Conservation (phyloP, 2,329 filamentous ascomycete genomes). For the Ceratocystis smalleyi region DNA sequence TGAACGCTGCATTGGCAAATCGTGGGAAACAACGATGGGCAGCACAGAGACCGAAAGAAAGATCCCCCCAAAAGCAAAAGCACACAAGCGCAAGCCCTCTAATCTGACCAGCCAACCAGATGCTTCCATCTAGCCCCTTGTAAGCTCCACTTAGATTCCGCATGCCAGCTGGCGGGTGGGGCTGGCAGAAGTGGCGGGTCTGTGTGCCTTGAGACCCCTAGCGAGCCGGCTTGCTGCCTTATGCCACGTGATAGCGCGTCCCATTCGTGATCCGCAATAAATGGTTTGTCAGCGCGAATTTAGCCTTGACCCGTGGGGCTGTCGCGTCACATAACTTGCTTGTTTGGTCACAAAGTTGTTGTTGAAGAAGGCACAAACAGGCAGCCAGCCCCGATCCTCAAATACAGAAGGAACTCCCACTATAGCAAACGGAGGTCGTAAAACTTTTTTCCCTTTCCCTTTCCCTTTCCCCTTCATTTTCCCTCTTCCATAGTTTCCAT, state of each 20-base stretch:
- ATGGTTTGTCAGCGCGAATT: neutral
- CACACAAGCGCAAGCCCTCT: neutral
- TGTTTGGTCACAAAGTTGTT: neutral
- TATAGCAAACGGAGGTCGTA: neutral
- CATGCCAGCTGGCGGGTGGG: constrained; percentile 7
- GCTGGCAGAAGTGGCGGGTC: neutral
- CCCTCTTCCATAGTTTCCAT: neutral
- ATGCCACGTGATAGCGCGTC: constrained; percentile 9
- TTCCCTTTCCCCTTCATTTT: neutral
- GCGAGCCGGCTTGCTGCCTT: neutral
- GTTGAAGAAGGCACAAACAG: neutral
- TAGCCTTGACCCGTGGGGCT: too few relatives aligned
- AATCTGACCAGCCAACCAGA: constrained; percentile 5
- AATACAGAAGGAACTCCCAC: neutral
- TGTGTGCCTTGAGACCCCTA: neutral
- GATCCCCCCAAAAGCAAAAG: neutral
- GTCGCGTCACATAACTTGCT: neutral
- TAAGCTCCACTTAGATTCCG: neutral
- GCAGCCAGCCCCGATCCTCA: neutral
- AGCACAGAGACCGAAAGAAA: neutral
- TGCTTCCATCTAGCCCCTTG: constrained; percentile 1
- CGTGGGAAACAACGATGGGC: neutral
- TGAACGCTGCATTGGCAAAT: neutral
- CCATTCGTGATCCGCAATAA: neutral
- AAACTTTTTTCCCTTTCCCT: neutral